Base-by-base conservation (phyloP, 768 basidiomycete species). In the Strobilomyces echinocephalus region DNA sequence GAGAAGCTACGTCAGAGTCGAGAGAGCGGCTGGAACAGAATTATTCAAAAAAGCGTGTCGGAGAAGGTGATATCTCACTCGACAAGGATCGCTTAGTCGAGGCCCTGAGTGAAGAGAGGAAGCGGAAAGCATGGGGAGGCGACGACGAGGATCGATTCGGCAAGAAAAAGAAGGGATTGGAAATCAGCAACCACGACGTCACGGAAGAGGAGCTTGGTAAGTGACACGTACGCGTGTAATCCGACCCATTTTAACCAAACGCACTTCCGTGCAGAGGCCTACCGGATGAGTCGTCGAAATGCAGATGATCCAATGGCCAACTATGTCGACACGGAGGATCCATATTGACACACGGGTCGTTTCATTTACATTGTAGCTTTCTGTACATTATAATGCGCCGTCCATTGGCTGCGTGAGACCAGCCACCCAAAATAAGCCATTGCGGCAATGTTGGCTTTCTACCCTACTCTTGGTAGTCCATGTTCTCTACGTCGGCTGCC, bases 271-370 rank as follows among this genome's bases (percentile, higher is more conserved):
- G 56, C 75, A 91, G 92, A 97, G 86, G 90, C 88, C n/a, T 97
- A 95, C 70, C 81, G 93, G 53, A 85, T 92, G 81, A 78, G 69
- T 28, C 80, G 79, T 59, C 80, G 82, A 48, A 79, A 81, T 1
- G 74, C 77, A 45, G 90, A 93, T 53, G 93, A 97, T 69, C 93
- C 93, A 4, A 97, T 97, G 93, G 88, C 89, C 38, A 91, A 89
- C 68, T 93, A 94, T 66, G 78, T 91, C 47, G 93, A 93, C 68
- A 59, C 69, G 41, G 82, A 80, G 46, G 56, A 61, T 54, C 18
- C 33, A 41, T 63, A 52, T 42, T 65, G 49, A 62, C 14, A 11
- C 18, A 18, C 36, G 3, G 6, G 15, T 28, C 5, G 28, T 15
- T 26, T 15, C 15, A 10, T 43, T 14, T 28, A 24, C 26, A 28